Percentiles rank a stretch among this genome's conserved stretches.
phyloP scores from a whole-genome alignment of 352 stramenopile genomes.

The Globisporangium nodosum region DNA sequence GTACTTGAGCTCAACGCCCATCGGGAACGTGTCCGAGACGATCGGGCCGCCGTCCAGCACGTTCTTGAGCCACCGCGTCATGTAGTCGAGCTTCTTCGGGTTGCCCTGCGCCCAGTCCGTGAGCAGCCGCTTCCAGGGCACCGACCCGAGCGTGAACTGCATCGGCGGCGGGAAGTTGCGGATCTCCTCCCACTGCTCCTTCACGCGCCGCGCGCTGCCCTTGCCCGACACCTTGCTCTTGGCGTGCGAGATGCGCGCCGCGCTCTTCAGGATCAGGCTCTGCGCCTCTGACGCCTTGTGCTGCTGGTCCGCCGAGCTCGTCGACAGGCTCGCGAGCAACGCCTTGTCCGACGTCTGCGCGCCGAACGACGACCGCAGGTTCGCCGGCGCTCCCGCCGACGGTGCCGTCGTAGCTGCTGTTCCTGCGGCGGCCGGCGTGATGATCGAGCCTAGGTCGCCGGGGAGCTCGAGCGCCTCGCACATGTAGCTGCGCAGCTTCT shows the following conservation, averaged over 20 bases:
- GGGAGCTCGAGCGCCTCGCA: slow-evolving; percentile 75
- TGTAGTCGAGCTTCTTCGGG: slow-evolving; percentile 89
- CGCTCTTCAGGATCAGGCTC: slow-evolving; percentile 68
- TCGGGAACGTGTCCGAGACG: slow-evolving; percentile 82
- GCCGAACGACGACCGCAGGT: slow-evolving; percentile 10
- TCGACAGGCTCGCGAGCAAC: slow-evolving; percentile 10
- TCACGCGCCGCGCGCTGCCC: slow-evolving; percentile 75
- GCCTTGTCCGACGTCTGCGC: slow-evolving; percentile 12
- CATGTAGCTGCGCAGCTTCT: slow-evolving; percentile 75
- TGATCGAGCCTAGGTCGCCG: slow-evolving; percentile 28
- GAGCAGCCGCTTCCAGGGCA: slow-evolving; percentile 82
- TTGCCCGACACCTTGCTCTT: slow-evolving; percentile 67
- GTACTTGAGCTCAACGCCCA: slow-evolving; percentile 87
- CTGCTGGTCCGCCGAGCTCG: slow-evolving; percentile 47
- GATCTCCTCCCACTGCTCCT: slow-evolving; percentile 88
- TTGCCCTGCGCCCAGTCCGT: slow-evolving; percentile 86
- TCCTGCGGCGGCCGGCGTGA: slow-evolving; percentile 10
- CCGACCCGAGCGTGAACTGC: slow-evolving; percentile 79
- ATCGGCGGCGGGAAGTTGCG: slow-evolving; percentile 76
- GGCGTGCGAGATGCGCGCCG: slow-evolving; percentile 51
- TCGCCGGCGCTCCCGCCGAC: not conserved
- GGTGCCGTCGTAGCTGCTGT: not conserved
- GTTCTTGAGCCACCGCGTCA: slow-evolving; percentile 87
- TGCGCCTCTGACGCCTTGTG: slow-evolving; percentile 40
- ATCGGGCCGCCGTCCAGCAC: slow-evolving; percentile 80